Evolutionary conservation across 2,329 filamentous ascomycete genomes (phyloP).

Genomic region (Lanzia echinophila): DNA sequence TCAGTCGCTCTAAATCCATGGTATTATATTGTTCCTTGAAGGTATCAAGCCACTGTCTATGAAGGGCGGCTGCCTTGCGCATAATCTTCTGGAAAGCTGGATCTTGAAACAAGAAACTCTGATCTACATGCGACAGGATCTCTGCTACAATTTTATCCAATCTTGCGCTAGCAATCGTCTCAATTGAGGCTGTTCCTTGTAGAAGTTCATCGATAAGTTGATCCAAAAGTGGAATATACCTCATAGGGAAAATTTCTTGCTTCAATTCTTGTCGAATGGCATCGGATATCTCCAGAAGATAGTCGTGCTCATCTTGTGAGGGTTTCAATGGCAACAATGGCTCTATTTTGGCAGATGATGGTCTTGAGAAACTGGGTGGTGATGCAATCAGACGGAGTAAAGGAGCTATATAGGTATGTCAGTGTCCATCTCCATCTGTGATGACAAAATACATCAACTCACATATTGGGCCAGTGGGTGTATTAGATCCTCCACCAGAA

Average conservation of each 20-base stretch:
- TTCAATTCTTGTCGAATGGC: conserved; percentile 2
- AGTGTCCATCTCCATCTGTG: background rate
- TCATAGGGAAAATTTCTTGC: background rate
- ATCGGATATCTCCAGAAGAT: conserved; percentile 5
- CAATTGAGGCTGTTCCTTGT: background rate
- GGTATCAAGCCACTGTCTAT: conserved; percentile 17
- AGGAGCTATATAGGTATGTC: background rate
- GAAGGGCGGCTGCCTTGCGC: conserved; percentile 11
- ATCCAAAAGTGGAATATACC: background rate
- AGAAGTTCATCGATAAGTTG: conserved; percentile 5
- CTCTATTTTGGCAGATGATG: background rate
- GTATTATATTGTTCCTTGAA: conserved; percentile 15
- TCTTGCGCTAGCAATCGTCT: conserved; percentile 5
- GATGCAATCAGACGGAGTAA: background rate
- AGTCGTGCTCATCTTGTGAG: background rate
- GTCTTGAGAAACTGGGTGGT: background rate
- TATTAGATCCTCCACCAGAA: background rate
- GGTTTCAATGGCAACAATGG: background rate
- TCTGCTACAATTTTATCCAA: conserved; percentile 18
- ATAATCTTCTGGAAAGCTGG: conserved; percentile 3
- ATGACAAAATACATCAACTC: background rate
- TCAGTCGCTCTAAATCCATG: conserved; percentile 17
- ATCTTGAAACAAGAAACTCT: background rate
- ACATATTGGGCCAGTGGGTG: background rate
- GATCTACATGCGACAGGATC: conserved; percentile 6